These are phyloP conservation scores for Neopestalotiopsis sp. DNA, from an alignment of 2,329 filamentous ascomycete genomes.

Conservation along the genomic window DNA sequence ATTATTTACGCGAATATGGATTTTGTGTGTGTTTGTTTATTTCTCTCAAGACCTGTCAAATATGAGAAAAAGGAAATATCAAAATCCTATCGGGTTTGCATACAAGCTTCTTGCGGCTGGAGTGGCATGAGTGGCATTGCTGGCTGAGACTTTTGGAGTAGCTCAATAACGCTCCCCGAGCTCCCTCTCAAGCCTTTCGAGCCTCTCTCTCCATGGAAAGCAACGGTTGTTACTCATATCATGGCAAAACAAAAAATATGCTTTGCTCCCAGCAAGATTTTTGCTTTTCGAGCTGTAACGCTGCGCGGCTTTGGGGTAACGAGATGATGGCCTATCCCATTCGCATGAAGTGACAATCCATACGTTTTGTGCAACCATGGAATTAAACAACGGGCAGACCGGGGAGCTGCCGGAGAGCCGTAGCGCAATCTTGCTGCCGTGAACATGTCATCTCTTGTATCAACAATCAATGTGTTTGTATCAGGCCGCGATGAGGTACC, in stretches of 20 bases:
- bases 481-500: not conserved
- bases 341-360: not conserved
- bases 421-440: not conserved
- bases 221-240: not conserved
- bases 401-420: not conserved
- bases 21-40: not conserved
- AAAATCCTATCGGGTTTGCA: not conserved
- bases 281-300: not conserved
- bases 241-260: not conserved
- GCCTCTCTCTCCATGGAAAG: not conserved
- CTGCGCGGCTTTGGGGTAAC: too few relatives aligned
- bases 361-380: not conserved
- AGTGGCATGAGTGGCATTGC: constrained; percentile 1
- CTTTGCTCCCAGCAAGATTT: not conserved
- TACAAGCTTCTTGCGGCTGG: not conserved
- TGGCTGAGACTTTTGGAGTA: not conserved
- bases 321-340: not conserved
- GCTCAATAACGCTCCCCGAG: not conserved
- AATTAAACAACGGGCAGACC: not conserved
- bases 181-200: not conserved
- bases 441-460: not conserved
- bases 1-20: not conserved
- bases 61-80: not conserved
- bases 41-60: not conserved
- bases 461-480: not conserved